Conservation (phyloP, 306 rosid genomes). For the Castanospermum australe region DNA sequence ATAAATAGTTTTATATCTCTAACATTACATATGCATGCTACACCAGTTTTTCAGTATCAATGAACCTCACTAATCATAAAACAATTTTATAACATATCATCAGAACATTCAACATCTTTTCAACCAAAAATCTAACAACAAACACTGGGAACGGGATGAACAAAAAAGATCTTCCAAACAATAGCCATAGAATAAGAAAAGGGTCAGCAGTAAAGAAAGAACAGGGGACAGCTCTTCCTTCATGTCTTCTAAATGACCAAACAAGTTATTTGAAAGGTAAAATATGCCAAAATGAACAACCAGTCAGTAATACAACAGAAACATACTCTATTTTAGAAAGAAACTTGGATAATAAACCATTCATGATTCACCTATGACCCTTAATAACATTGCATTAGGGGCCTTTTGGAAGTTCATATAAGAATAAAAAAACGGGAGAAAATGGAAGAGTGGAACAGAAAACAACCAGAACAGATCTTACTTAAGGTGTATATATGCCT, state of each 20-base stretch:
- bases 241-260: background rate
- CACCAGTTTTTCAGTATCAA: background rate
- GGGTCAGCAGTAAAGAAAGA: background rate
- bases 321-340: background rate
- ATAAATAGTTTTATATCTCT: no score
- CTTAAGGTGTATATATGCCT: background rate
- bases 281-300: background rate
- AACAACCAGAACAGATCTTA: background rate
- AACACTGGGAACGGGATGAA: background rate
- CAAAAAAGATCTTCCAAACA: background rate
- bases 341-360: background rate
- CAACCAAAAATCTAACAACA: background rate
- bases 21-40: background rate
- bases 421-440: background rate
- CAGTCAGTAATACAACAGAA: background rate
- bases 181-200: background rate
- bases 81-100: background rate
- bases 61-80: conserved; percentile 6
- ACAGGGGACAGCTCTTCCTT: background rate
- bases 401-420: background rate
- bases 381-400: background rate
- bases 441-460: background rate
- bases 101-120: background rate
- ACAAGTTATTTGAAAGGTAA: background rate
- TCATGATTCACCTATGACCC: background rate